phyloP scores from a whole-genome alignment of 495 filamentous ascomycete genomes.

The Thermothielavioides terrestris region DNA sequence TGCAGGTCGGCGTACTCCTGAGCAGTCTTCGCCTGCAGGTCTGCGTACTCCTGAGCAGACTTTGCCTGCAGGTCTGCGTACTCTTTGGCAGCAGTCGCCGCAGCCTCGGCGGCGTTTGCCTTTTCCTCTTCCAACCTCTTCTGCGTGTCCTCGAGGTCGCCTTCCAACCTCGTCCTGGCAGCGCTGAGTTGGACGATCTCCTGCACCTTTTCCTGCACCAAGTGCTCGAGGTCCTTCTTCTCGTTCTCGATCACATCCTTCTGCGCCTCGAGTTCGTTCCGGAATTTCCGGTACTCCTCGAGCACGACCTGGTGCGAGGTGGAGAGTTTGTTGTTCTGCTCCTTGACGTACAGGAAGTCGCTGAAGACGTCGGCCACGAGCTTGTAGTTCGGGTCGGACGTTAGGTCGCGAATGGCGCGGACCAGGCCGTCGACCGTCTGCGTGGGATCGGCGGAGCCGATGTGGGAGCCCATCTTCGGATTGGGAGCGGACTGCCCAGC shows the following conservation, averaged over 20 bases:
- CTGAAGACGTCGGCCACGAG: constrained; percentile 32
- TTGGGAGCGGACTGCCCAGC: constrained; percentile 6
- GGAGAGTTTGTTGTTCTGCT: constrained; percentile 27
- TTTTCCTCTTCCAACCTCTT: constrained; percentile 15
- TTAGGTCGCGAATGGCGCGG: constrained; percentile 30
- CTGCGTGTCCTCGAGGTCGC: constrained; percentile 20
- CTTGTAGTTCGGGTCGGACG: constrained; percentile 32
- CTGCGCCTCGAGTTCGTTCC: constrained; percentile 27
- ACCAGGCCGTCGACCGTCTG: constrained; percentile 30
- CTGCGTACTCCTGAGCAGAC: constrained; percentile 1
- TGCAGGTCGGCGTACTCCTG: constrained; percentile 3
- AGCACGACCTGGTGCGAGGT: constrained; percentile 27
- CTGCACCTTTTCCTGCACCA: constrained; percentile 22
- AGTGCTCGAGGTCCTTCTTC: constrained; percentile 24
- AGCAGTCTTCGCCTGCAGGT: background rate
- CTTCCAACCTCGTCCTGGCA: constrained; percentile 16
- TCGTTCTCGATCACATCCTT: constrained; percentile 20
- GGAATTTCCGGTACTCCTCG: constrained; percentile 30
- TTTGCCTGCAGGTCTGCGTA: constrained; percentile 4
- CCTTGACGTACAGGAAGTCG: constrained; percentile 31
- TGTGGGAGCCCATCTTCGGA: constrained; percentile 17
- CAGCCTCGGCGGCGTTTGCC: constrained; percentile 11
- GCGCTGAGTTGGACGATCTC: constrained; percentile 25
- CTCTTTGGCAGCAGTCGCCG: constrained; percentile 12
- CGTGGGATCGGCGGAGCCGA: constrained; percentile 20